Base-by-base conservation (phyloP, 371 early-diverging fungal genomes). In the Blakeslea trispora region DNA sequence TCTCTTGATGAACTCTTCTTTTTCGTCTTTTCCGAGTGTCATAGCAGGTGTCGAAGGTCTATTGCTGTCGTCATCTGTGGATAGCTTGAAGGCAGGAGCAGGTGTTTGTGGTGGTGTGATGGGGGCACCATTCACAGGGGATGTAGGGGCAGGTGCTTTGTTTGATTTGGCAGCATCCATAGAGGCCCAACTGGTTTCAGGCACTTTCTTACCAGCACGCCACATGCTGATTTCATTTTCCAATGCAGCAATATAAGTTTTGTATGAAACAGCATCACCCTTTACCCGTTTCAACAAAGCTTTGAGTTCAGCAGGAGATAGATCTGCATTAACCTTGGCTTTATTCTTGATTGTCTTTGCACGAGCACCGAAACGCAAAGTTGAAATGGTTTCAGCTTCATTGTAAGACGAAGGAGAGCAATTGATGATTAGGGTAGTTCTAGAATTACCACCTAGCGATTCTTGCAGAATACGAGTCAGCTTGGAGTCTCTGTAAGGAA, bases 341-440 rank as follows among this genome's bases (percentile, higher is more conserved):
- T 96, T 96, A 85, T 98, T 97, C 90, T 96, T 97, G 72, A 99
- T 97, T 49, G 91, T 85, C 83, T 99, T 99, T 58, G 99, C 99
- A 55, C 94, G 85, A 75, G 91, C 90, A 69, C 99, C 99, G 74
- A 99, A 99, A 35, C 98, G 87, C 24, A 99, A 81, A 1, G 99
- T 99, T n/a, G 92, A 83, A 1, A 98, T 75, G 0, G 98, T 95
- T 81, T 99, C 99, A 8, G 92, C 87, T 63, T 95, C 94, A 74
- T 98, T 99, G 68, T 88, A 97, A 8, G 94, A 93, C 0, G 92
- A 91, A 9, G 98, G 99, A 8, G 96, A 97, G 69, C 94, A 92
- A 72, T 95, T 98, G 83, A 96, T 97, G 67, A 99, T 95, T 15
- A 99, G 74, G 3, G 97, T 98, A 14, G 97, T 97, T 35, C 96